Conservation (phyloP, 768 basidiomycete species). For the Tricholoma matsutake region DNA sequence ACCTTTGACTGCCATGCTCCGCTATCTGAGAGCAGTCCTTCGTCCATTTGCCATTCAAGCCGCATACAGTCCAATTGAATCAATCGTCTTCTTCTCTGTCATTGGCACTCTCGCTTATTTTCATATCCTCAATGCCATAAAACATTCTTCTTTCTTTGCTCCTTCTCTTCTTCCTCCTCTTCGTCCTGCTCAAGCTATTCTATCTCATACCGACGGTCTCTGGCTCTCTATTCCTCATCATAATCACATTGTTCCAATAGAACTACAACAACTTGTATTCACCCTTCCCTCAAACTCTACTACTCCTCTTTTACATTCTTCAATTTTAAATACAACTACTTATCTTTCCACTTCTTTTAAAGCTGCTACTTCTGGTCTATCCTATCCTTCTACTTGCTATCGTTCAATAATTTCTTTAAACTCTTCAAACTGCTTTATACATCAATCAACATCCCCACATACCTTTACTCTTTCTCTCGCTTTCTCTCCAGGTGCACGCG, state of each 20-base stretch:
- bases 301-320: slow-evolving; percentile 30
- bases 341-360: slow-evolving; percentile 19
- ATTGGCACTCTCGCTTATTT: slow-evolving; percentile 93
- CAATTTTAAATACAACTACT: slow-evolving; percentile 33
- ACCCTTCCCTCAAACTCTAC: slow-evolving; percentile 35
- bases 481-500: slow-evolving; percentile 46
- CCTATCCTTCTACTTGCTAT: slow-evolving; percentile 50
- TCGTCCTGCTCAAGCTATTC: slow-evolving; percentile 54
- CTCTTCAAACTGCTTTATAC: slow-evolving; percentile 10
- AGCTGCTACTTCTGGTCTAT: slow-evolving; percentile 26
- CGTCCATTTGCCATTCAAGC: slow-evolving; percentile 70
- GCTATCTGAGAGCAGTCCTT: slow-evolving; percentile 57
- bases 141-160: slow-evolving; percentile 80
- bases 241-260: slow-evolving; percentile 38
- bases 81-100: slow-evolving; percentile 87
- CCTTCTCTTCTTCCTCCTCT: slow-evolving; percentile 46
- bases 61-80: slow-evolving; percentile 79
- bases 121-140: slow-evolving; percentile 86
- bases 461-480: slow-evolving; percentile 47
- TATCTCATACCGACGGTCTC: slow-evolving; percentile 47
- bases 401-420: no score
- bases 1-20: no score
- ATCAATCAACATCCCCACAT: slow-evolving; percentile 17
- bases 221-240: slow-evolving; percentile 60
- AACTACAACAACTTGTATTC: slow-evolving; percentile 75